Evolutionary conservation across 805 yeast genomes (phyloP).

Genomic region (Candida yuanshanica): DNA sequence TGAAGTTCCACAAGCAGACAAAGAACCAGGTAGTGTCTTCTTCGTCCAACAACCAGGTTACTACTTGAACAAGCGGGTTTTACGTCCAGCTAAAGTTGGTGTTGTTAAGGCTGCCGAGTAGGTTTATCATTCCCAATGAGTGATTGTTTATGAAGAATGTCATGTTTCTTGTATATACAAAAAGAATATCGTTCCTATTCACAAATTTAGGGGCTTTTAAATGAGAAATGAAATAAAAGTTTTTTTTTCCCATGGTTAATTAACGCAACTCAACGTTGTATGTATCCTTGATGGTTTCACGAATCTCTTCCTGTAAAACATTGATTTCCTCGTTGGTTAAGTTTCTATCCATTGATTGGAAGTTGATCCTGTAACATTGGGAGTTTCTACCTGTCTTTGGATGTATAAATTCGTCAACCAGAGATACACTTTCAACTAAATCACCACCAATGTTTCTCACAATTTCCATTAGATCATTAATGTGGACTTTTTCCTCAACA

Average conservation of each 20-base stretch:
- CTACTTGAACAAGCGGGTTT: constrained; percentile 44
- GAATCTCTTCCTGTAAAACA: constrained; percentile 59
- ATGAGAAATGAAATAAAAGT: background rate
- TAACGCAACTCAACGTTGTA: constrained; percentile 55
- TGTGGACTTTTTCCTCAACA: constrained; percentile 42
- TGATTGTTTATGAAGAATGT: background rate
- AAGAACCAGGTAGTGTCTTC: constrained; percentile 49
- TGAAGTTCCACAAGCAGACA: constrained; percentile 48
- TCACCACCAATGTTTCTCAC: constrained; percentile 84
- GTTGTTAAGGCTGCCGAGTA: constrained; percentile 37
- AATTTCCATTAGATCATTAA: constrained; percentile 90
- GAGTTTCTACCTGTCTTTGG: constrained; percentile 75
- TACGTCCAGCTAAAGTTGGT: constrained; percentile 56
- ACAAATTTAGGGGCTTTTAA: background rate
- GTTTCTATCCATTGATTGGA: constrained; percentile 94
- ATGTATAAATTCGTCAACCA: constrained; percentile 78
- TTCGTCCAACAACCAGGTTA: constrained; percentile 50
- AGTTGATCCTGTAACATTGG: constrained; percentile 84
- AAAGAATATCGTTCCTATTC: too few relatives aligned
- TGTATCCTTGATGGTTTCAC: constrained; percentile 43
- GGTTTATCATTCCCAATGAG: background rate
- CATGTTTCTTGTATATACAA: constrained; percentile 9
- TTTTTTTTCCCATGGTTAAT: constrained; percentile 2
- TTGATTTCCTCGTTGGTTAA: constrained; percentile 84
- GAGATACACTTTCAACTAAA: constrained; percentile 76